These are phyloP conservation scores for Acanthamoeba sp. DNA, from an alignment of 208 protist species.

Conservation along the genomic window DNA sequence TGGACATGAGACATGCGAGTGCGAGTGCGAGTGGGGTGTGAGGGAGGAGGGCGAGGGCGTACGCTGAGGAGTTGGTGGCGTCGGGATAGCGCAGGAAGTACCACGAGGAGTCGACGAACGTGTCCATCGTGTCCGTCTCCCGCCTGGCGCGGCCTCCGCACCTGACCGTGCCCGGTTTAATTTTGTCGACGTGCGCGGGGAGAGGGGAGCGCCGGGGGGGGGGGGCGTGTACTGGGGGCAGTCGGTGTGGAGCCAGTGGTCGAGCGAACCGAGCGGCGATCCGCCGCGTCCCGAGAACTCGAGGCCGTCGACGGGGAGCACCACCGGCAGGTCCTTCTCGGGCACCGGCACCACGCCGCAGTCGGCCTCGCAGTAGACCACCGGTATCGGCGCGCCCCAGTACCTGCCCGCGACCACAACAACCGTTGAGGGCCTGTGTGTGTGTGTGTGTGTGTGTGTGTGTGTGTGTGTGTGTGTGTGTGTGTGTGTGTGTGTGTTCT, in stretches of 20 bases:
- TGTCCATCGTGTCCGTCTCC: constrained; percentile 94
- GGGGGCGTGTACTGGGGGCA: constrained; percentile 80
- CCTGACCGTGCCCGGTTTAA: background rate
- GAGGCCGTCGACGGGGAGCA: constrained; percentile 82
- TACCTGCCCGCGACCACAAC: constrained; percentile 49
- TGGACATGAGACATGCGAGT: background rate
- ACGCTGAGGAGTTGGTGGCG: constrained; percentile 80
- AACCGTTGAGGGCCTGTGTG: no score
- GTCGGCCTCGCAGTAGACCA: constrained; percentile 86
- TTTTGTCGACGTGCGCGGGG: background rate
- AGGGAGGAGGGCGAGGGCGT: no score
- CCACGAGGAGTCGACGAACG: constrained; percentile 94
- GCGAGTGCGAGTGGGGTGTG: background rate
- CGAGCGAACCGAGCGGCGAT: constrained; percentile 74
- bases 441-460: no score
- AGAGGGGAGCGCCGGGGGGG: no score
- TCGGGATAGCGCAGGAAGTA: constrained; percentile 92
- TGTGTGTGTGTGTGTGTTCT: background rate
- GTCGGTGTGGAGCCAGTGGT: constrained; percentile 79
- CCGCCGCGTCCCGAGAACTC: constrained; percentile 65
- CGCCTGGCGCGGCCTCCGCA: constrained; percentile 84
- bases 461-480: no score
- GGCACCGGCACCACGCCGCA: constrained; percentile 88
- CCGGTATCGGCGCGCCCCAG: constrained; percentile 90
- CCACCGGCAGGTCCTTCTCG: constrained; percentile 85